A percentile compares a stretch with the other conserved stretches of the same genome.
Evolutionary conservation across 768 basidiomycete species (phyloP).

Genomic region (Tricholoma flavovirens): DNA sequence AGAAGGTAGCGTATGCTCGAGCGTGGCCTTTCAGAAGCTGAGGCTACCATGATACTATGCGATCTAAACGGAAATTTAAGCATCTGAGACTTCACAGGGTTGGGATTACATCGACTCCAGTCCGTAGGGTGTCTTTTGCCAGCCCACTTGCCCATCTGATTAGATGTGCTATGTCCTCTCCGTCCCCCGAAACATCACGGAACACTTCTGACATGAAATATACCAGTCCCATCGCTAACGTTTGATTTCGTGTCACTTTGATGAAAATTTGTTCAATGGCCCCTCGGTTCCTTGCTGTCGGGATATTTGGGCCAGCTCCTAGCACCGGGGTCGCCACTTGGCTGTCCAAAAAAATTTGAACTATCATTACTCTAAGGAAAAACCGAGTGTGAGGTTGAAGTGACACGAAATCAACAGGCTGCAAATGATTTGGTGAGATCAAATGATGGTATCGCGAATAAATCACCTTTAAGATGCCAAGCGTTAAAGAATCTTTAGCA

Average conservation of each 20-base stretch:
- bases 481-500: constrained; percentile 69
- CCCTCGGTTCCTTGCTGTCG: constrained; percentile 47
- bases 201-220: constrained; percentile 58
- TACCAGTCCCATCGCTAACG: constrained; percentile 68
- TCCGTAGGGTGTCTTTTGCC: constrained; percentile 64
- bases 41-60: constrained; percentile 1
- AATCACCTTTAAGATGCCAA: constrained; percentile 79
- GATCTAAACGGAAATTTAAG: background rate
- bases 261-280: constrained; percentile 75
- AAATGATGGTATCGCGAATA: background rate
- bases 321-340: constrained; percentile 71
- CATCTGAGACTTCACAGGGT: constrained; percentile 15
- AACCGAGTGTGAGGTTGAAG: constrained; percentile 56
- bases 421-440: constrained; percentile 2
- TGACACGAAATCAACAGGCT: constrained; percentile 85
- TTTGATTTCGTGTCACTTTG: constrained; percentile 60
- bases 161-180: constrained; percentile 33
- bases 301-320: constrained; percentile 23
- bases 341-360: constrained; percentile 63
- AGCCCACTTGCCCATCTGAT: constrained; percentile 63
- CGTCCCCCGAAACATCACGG: constrained; percentile 24
- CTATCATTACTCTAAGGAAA: constrained; percentile 71
- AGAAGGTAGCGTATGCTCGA: constrained; percentile 63
- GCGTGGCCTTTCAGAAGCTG: constrained; percentile 59
- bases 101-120: constrained; percentile 52